Conservation (phyloP, 2,329 filamentous ascomycete genomes). For the Pyrenochaeta sp. region DNA sequence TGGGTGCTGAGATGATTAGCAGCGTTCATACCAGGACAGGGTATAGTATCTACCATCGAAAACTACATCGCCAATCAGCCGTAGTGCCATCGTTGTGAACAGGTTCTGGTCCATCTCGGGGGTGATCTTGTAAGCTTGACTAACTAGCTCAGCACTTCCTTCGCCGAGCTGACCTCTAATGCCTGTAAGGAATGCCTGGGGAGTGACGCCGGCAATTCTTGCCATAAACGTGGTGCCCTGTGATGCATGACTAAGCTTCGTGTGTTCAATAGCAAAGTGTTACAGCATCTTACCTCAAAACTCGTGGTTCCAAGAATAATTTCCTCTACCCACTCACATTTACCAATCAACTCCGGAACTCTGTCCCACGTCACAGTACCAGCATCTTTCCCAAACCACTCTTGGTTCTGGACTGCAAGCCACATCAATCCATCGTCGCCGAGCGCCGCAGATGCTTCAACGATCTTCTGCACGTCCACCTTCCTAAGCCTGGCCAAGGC, state of each 20-base stretch:
- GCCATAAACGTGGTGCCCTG: conserved; percentile 7
- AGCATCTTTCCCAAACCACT: conserved; percentile 22
- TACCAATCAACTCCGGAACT: conserved; percentile 19
- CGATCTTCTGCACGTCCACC: conserved; percentile 17
- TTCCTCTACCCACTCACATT: conserved; percentile 53
- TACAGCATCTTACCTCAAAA: conserved; percentile 50
- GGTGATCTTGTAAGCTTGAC: conserved; percentile 51
- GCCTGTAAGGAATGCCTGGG: conserved; percentile 33
- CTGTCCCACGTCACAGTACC: conserved; percentile 28
- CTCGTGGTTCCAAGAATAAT: conserved; percentile 57
- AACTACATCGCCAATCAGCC: conserved; percentile 56
- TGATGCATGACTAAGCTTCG: background rate
- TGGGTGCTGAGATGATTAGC: conserved; percentile 19
- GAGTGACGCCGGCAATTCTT: conserved; percentile 10
- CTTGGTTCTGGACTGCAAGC: conserved; percentile 18
- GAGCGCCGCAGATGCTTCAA: conserved; percentile 16
- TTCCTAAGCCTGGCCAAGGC: conserved; percentile 16
- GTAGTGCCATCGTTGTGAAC: conserved; percentile 48
- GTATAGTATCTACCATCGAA: conserved; percentile 45
- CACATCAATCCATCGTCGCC: conserved; percentile 14
- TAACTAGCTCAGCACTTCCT: conserved; percentile 14
- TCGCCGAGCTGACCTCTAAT: conserved; percentile 23
- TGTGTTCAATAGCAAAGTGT: background rate
- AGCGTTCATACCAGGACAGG: background rate
- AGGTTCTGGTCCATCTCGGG: conserved; percentile 46